These are phyloP conservation scores for Taxillus chinensis DNA, from an alignment of 164 flowering plant genomes.

Conservation along the genomic window DNA sequence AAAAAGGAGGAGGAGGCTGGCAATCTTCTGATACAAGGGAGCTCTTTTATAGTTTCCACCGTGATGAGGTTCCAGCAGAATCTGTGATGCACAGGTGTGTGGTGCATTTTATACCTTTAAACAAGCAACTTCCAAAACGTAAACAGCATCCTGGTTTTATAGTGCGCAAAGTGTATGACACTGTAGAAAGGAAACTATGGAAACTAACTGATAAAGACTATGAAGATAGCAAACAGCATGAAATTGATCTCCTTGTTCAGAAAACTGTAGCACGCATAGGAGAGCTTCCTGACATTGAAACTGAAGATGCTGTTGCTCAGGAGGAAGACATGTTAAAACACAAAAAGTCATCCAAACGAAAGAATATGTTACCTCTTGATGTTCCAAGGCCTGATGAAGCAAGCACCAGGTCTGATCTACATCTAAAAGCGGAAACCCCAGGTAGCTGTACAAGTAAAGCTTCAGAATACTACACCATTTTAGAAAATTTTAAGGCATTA, in stretches of 20 bases:
- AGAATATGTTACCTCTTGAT: constrained; percentile 57
- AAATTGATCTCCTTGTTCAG: constrained; percentile 83
- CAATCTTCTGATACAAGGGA: constrained; percentile 70
- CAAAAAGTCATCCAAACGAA: constrained; percentile 42
- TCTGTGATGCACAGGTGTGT: constrained; percentile 97
- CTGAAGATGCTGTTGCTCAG: constrained; percentile 40
- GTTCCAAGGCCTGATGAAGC: constrained; percentile 61
- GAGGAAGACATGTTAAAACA: constrained; percentile 39
- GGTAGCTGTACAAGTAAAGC: constrained; percentile 42
- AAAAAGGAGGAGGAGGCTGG: constrained; percentile 78
- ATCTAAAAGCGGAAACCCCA: constrained; percentile 60
- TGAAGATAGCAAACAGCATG: constrained; percentile 73
- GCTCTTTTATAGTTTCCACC: constrained; percentile 89
- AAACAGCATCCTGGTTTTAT: constrained; percentile 85
- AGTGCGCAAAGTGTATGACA: constrained; percentile 88
- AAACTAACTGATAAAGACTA: constrained; percentile 89
- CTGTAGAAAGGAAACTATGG: constrained; percentile 62
- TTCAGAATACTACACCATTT: constrained; percentile 40
- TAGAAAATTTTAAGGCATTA: constrained; percentile 45
- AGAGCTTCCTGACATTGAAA: constrained; percentile 72
- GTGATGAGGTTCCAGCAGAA: constrained; percentile 92
- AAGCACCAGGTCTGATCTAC: constrained; percentile 29
- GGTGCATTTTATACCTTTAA: constrained; percentile 79
- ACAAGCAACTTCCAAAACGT: constrained; percentile 77
- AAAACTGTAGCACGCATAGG: constrained; percentile 62